Evolutionary conservation across 164 flowering plant genomes (phyloP), one percentile per base, ranked within the genome.

Genomic region (Tetrastigma voinierianum): DNA sequence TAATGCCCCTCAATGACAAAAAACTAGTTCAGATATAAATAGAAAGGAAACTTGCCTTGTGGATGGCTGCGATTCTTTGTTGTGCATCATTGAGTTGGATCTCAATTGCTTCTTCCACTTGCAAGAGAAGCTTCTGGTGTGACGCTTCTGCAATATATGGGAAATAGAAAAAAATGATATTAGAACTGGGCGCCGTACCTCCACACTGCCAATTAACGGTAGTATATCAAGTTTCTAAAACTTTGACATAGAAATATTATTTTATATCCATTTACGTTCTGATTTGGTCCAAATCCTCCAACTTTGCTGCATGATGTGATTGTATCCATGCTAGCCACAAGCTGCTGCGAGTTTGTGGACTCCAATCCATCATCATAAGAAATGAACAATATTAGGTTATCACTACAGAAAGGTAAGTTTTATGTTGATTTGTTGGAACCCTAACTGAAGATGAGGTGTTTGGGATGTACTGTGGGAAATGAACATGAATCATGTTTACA

Each of bases 61-160:
- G 83, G 61, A 86, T 72, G 19, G 80, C 66, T 1, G 62, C 52
- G 32, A 87, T 81, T 73, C 78, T 78, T 72, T 65, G 74, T 58
- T 85, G 78, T 24, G 87, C 86, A 65, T 82, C 85, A 48, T 68
- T 64, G 57, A 88, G 81, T 67, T 78, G 85, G 66, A 61, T 69
- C 59, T 70, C 73, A 23, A 86, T 76, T 63, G 74, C 82, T 69
- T 80, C 81, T 78, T 84, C 85, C 61, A 67, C 77, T 72, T 83
- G 80, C 70, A 47, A 62, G 51, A 88, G 72, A 72, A 78, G 75
- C 78, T 84, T 94, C 64, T 67, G 76, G 67, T 91, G 94, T 43
- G 80, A 81, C 59, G 83, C 76, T 74, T 83, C 98, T 90, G 83
- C 64, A 63, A 74, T 57, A 55, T 11, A 32, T 48, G 45, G 57